A percentile compares a stretch with the other conserved stretches of the same genome.
Evolutionary conservation across 306 rosid genomes (phyloP).

Genomic region (Begonia masoniana): DNA sequence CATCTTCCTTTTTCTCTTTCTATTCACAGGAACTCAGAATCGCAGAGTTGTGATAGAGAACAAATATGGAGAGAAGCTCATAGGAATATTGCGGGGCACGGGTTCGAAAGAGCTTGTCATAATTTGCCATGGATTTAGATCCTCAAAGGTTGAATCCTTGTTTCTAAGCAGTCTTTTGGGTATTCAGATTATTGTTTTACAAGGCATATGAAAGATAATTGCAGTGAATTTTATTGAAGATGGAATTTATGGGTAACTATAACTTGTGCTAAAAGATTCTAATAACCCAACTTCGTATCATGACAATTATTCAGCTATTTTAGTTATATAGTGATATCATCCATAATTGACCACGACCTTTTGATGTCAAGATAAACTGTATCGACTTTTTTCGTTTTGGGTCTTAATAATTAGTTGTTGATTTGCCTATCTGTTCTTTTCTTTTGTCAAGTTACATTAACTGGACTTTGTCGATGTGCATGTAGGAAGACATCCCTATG

Average conservation of each 20-base stretch:
- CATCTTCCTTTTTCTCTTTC: neutral
- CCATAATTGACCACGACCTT: too few species aligned
- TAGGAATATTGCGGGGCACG: constrained; percentile 59
- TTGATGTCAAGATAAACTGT: too few species aligned
- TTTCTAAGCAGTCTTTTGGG: neutral
- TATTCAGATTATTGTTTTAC: neutral
- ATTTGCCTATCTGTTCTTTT: neutral
- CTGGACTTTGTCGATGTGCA: neutral
- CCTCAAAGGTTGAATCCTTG: constrained; percentile 50
- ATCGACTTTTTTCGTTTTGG: too few species aligned
- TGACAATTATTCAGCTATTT: too few species aligned
- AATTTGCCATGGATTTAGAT: constrained; percentile 75
- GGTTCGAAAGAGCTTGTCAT: constrained; percentile 51
- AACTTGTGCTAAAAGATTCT: too few species aligned
- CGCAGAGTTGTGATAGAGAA: constrained; percentile 32
- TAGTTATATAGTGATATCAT: too few species aligned
- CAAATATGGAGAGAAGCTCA: constrained; percentile 55
- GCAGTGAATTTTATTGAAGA: too few species aligned
- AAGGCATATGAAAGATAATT: too few species aligned
- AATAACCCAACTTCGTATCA: too few species aligned
- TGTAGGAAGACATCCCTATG: constrained; percentile 79
- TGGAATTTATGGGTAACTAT: too few species aligned
- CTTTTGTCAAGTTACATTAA: neutral
- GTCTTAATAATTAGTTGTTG: too few species aligned
- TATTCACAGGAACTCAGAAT: constrained; percentile 18